Evolutionary conservation across 345 rosid genomes (phyloP).

Genomic region (Eucalyptus cloeziana): DNA sequence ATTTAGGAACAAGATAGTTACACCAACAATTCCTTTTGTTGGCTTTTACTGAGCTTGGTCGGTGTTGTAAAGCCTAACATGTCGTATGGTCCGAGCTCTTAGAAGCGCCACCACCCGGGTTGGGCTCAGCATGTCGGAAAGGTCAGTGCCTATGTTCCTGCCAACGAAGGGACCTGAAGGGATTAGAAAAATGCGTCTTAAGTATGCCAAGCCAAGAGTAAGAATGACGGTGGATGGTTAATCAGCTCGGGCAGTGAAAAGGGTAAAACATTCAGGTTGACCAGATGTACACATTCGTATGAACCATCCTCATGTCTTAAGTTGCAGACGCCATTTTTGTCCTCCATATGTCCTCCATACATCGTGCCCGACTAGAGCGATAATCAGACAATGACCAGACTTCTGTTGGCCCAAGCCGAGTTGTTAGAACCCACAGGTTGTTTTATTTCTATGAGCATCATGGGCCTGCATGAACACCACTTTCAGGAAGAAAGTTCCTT

Average conservation of each 20-base stretch:
- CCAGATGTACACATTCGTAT: not conserved
- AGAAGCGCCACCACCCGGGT: constrained; percentile 75
- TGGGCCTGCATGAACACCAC: not conserved
- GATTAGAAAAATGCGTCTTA: not conserved
- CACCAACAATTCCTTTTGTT: not conserved
- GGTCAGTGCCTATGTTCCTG: constrained; percentile 79
- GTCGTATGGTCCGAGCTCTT: constrained; percentile 66
- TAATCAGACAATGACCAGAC: not conserved
- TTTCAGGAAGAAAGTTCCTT: not conserved
- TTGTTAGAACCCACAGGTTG: not conserved
- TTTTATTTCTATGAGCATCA: not conserved
- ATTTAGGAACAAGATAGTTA: not conserved
- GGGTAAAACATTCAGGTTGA: not conserved
- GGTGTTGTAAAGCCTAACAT: constrained; percentile 75
- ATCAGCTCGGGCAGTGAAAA: not conserved
- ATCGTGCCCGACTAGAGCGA: not conserved
- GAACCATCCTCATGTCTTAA: not conserved
- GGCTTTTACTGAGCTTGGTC: constrained; percentile 24
- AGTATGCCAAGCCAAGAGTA: not conserved
- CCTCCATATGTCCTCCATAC: not conserved
- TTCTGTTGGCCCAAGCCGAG: not conserved
- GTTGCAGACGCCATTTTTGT: not conserved
- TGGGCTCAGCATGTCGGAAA: constrained; percentile 85
- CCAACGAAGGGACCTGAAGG: constrained; percentile 70
- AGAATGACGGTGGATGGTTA: not conserved